A percentile compares a stretch with the other conserved stretches of the same genome.
phyloP scores from a whole-genome alignment of 2,329 filamentous ascomycete species.

The Botrytis byssoidea region DNA sequence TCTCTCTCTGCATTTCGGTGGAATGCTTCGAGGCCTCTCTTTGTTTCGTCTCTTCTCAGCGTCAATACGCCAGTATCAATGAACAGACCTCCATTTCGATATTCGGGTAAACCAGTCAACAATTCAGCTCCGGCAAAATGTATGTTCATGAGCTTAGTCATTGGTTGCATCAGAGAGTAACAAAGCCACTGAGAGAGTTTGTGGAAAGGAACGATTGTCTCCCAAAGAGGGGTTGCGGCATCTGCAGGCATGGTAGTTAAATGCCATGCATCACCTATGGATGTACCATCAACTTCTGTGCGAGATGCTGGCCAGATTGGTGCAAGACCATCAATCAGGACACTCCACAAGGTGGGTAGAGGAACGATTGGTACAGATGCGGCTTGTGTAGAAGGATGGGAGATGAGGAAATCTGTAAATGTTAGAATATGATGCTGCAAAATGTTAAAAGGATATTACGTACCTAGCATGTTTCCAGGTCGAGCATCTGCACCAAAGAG shows the following conservation, averaged over 20 bases:
- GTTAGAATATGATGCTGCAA: conserved; percentile 29
- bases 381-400: conserved; percentile 84
- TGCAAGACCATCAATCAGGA: conserved; percentile 82
- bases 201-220: conserved; percentile 86
- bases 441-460: conserved; percentile 42
- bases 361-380: conserved; percentile 85
- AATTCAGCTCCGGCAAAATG: conserved; percentile 79
- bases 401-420: conserved; percentile 79
- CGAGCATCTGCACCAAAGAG: conserved; percentile 82
- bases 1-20: conserved; percentile 69
- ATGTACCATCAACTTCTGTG: conserved; percentile 80
- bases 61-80: conserved; percentile 80
- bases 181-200: conserved; percentile 94
- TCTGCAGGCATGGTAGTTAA: conserved; percentile 72
- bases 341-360: conserved; percentile 84
- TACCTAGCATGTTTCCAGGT: conserved; percentile 93
- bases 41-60: conserved; percentile 66
- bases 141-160: conserved; percentile 76
- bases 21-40: conserved; percentile 70
- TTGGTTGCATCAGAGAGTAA: conserved; percentile 90
- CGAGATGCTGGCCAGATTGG: conserved; percentile 87
- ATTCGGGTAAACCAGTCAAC: conserved; percentile 85
- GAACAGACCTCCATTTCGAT: conserved; percentile 86
- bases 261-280: conserved; percentile 92
- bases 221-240: conserved; percentile 61